Evolutionary conservation across 1,139 yeast genomes (phyloP).

Genomic region (Nakaseomyces delphensis): DNA sequence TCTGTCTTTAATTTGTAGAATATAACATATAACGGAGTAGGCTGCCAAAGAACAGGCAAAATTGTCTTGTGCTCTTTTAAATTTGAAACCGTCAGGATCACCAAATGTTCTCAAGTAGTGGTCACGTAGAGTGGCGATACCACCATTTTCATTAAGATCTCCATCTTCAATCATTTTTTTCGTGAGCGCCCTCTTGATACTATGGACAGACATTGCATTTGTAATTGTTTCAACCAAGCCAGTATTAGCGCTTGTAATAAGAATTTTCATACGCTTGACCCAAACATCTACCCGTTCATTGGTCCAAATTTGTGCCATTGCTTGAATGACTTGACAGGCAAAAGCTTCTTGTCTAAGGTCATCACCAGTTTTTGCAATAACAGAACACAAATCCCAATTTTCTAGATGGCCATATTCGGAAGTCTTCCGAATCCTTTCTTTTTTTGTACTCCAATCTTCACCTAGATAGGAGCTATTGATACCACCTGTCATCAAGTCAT

Average conservation of each 20-base stretch:
- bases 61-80: slow-evolving; percentile 66
- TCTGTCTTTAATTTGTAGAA: slow-evolving; percentile 86
- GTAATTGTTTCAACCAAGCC: slow-evolving; percentile 94
- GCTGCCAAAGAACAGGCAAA: slow-evolving; percentile 82
- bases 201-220: slow-evolving; percentile 85
- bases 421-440: slow-evolving; percentile 63
- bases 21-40: slow-evolving; percentile 79
- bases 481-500: slow-evolving; percentile 77
- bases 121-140: slow-evolving; percentile 62
- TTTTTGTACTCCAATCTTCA: slow-evolving; percentile 86
- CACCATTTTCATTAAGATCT: slow-evolving; percentile 44
- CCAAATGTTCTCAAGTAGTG: slow-evolving; percentile 76
- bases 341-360: slow-evolving; percentile 95
- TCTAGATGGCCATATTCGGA: slow-evolving; percentile 78
- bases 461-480: slow-evolving; percentile 56
- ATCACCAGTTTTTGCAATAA: slow-evolving; percentile 91
- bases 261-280: slow-evolving; percentile 88
- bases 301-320: slow-evolving; percentile 80
- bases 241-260: slow-evolving; percentile 81
- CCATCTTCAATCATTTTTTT: slow-evolving; percentile 60
- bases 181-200: slow-evolving; percentile 85
- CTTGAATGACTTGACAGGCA: slow-evolving; percentile 86
- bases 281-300: slow-evolving; percentile 59
- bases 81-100: slow-evolving; percentile 40
- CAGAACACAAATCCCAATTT: slow-evolving; percentile 92